Evolutionary conservation across 306 rosid species (phyloP).

Genomic region (Fragaria nilgerrensis): DNA sequence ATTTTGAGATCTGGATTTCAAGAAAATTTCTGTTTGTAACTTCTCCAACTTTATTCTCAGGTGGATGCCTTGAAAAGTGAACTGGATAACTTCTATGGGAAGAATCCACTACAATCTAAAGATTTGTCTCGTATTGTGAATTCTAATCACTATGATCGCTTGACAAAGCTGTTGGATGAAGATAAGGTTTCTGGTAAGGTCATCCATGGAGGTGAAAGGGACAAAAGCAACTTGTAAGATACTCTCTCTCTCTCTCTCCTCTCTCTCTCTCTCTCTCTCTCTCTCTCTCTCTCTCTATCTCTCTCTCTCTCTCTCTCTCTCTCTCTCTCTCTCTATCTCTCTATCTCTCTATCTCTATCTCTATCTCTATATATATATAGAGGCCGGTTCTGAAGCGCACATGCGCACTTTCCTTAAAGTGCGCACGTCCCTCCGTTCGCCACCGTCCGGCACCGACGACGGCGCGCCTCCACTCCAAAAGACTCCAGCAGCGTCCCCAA

Average conservation of each 20-base stretch:
- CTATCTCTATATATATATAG: too few relatives aligned
- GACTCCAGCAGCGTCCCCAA: too few relatives aligned
- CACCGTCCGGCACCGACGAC: too few relatives aligned
- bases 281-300: too few relatives aligned
- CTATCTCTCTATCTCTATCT: too few relatives aligned
- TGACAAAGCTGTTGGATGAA: slow-evolving; percentile 83
- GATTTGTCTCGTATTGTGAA: slow-evolving; percentile 92
- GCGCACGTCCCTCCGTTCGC: too few relatives aligned
- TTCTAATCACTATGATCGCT: slow-evolving; percentile 74
- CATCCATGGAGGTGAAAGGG: slow-evolving; percentile 79
- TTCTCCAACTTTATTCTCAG: slow-evolving; percentile 42
- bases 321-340: too few relatives aligned
- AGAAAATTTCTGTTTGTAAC: slow-evolving; percentile 1
- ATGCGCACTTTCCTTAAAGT: too few relatives aligned
- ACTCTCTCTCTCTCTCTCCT: slow-evolving; percentile 4
- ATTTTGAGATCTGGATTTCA: slow-evolving; percentile 13
- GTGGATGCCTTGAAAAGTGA: slow-evolving; percentile 70
- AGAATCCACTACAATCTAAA: slow-evolving; percentile 75
- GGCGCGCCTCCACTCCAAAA: too few relatives aligned
- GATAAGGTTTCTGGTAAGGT: slow-evolving; percentile 85
- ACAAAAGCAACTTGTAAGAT: slow-evolving; percentile 72
- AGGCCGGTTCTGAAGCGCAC: too few relatives aligned
- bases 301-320: too few relatives aligned
- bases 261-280: too few relatives aligned
- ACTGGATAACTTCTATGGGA: slow-evolving; percentile 75